A percentile compares a stretch with the other conserved stretches of the same genome.
Conservation (phyloP, 2,329 filamentous ascomycete genomes). For the Arachnomyces sp. region DNA sequence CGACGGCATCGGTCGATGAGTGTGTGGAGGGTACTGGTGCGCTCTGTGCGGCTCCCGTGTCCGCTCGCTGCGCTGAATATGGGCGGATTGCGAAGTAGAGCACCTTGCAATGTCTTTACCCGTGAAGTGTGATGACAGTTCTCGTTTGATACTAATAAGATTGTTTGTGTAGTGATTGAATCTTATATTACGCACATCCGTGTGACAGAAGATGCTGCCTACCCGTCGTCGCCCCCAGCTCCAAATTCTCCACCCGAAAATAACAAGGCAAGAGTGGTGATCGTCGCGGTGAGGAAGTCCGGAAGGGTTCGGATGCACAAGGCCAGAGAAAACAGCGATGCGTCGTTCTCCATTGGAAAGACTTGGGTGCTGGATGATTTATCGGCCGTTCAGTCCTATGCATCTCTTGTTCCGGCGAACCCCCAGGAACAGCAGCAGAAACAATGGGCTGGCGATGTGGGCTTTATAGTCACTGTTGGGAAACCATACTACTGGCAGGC, state of each 20-base stretch:
- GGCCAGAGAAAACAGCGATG: constrained; percentile 88
- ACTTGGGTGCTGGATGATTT: constrained; percentile 96
- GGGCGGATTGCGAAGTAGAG: too few relatives aligned
- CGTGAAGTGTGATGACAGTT: constrained; percentile 1
- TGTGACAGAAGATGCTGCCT: constrained; percentile 75
- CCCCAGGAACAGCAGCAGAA: constrained; percentile 54
- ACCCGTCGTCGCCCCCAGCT: constrained; percentile 77
- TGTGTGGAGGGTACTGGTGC: neutral
- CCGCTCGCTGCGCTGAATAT: constrained; percentile 2
- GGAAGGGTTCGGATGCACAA: constrained; percentile 94
- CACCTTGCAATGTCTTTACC: too few relatives aligned
- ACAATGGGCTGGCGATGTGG: constrained; percentile 71
- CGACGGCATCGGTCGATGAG: too few relatives aligned
- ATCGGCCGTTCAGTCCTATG: constrained; percentile 72
- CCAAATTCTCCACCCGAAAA: constrained; percentile 62
- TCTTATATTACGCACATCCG: constrained; percentile 97
- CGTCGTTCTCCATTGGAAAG: constrained; percentile 93
- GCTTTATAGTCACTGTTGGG: constrained; percentile 78
- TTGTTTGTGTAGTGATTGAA: constrained; percentile 44
- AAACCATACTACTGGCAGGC: constrained; percentile 98
- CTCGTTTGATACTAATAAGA: too few relatives aligned
- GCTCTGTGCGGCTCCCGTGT: constrained; percentile 7
- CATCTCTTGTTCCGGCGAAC: constrained; percentile 49
- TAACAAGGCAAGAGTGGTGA: constrained; percentile 85
- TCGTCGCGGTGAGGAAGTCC: constrained; percentile 86